Conservation (phyloP, 495 filamentous ascomycete genomes). For the Penicillium desertorum region DNA sequence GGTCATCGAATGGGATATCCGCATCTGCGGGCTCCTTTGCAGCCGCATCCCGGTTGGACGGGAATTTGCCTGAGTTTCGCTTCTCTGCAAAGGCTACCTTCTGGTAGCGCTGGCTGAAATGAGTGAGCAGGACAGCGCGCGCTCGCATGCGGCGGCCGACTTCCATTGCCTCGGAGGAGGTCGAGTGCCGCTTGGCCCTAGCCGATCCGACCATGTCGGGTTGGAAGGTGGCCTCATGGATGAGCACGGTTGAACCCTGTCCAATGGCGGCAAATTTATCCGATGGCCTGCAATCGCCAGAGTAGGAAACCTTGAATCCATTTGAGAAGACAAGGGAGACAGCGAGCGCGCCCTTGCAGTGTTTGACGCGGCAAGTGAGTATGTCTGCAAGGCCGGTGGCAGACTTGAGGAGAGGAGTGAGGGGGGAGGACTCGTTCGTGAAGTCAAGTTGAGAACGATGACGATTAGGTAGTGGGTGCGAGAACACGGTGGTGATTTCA, state of each 20-base stretch:
- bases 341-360: constrained; percentile 78
- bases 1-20: constrained; percentile 36
- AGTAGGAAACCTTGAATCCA: constrained; percentile 86
- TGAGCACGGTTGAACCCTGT: constrained; percentile 69
- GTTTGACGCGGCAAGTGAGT: constrained; percentile 61
- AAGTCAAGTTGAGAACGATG: constrained; percentile 27
- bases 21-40: constrained; percentile 18
- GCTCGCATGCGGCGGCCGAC: constrained; percentile 78
- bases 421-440: constrained; percentile 24
- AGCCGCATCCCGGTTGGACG: background rate
- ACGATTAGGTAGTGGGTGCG: constrained; percentile 35
- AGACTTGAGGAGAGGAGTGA: constrained; percentile 37
- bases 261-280: constrained; percentile 67
- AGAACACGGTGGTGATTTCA: constrained; percentile 27
- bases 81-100: constrained; percentile 55
- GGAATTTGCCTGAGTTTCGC: background rate
- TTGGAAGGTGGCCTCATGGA: constrained; percentile 96
- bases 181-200: constrained; percentile 84
- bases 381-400: constrained; percentile 47
- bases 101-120: constrained; percentile 95
- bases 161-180: constrained; percentile 76
- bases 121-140: constrained; percentile 74
- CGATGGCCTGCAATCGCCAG: constrained; percentile 86
- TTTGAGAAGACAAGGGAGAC: constrained; percentile 72
- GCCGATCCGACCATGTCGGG: constrained; percentile 78